Evolutionary conservation across 2,329 filamentous ascomycete genomes (phyloP).

Genomic region (Talaromyces pinophilus): DNA sequence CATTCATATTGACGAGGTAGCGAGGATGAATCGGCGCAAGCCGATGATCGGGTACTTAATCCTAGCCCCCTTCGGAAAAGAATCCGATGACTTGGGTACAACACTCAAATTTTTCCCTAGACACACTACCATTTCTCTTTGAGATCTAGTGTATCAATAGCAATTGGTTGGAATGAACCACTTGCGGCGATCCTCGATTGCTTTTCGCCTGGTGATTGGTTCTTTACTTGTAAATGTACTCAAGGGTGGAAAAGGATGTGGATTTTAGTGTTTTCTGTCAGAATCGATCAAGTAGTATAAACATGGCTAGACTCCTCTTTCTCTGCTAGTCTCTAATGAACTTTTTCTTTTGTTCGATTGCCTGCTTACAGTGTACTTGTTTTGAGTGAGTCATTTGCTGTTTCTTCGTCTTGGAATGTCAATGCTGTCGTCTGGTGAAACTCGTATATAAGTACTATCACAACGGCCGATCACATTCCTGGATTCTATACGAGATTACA

Average conservation of each 20-base stretch:
- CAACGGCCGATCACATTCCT: background rate
- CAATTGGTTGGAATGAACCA: background rate
- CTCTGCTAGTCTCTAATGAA: background rate
- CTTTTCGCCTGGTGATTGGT: background rate
- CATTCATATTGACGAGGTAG: background rate
- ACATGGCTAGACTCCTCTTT: conserved; percentile 1
- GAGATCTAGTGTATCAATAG: background rate
- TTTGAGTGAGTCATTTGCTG: conserved; percentile 2
- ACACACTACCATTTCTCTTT: background rate
- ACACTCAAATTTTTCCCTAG: background rate
- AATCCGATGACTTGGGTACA: background rate
- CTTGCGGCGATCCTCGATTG: conserved; percentile 4
- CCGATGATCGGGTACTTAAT: background rate
- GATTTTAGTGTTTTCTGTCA: background rate
- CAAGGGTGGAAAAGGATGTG: background rate
- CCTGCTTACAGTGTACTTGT: background rate
- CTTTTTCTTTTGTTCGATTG: background rate
- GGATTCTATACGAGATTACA: background rate
- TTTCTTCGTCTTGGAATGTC: background rate
- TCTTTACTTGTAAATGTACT: background rate
- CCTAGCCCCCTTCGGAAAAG: background rate
- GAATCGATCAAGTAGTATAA: background rate
- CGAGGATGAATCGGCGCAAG: background rate
- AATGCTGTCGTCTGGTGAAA: background rate
- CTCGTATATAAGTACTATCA: conserved; percentile 7